phyloP scores from a whole-genome alignment of 371 early-diverging fungal genomes.

The Zychaea mexicana region DNA sequence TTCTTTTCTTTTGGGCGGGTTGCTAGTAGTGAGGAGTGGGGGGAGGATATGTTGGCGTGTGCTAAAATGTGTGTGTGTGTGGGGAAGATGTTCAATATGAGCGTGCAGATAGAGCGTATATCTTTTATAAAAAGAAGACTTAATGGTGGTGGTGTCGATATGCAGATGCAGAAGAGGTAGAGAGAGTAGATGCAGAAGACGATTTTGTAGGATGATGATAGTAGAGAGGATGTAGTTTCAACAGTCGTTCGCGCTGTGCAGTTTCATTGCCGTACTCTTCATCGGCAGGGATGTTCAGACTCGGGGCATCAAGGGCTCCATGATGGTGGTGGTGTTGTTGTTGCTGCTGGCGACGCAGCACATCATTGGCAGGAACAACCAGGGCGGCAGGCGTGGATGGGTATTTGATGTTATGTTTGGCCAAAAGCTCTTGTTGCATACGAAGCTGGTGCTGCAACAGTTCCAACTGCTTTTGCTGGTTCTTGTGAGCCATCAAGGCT shows the following conservation, averaged over 20 bases:
- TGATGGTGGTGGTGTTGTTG: too few species aligned
- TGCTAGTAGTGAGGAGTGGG: too few species aligned
- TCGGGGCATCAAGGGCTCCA: constrained; percentile 13
- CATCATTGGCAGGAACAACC: constrained; percentile 15
- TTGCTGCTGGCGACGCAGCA: too few species aligned
- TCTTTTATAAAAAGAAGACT: background rate
- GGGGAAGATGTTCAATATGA: background rate
- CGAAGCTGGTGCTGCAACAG: constrained; percentile 24
- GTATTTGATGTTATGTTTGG: constrained; percentile 21
- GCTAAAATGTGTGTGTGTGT: too few species aligned
- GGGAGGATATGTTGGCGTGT: background rate
- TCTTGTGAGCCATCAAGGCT: constrained; percentile 47
- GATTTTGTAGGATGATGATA: constrained; percentile 5
- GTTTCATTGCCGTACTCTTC: constrained; percentile 20
- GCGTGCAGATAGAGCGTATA: background rate
- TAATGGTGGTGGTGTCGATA: constrained; percentile 4
- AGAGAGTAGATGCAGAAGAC: background rate
- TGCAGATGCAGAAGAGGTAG: constrained; percentile 1
- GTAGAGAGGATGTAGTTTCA: constrained; percentile 16
- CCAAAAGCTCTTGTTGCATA: constrained; percentile 35
- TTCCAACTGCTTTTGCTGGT: constrained; percentile 35
- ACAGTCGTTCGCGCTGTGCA: constrained; percentile 28
- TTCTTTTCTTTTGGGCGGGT: too few species aligned
- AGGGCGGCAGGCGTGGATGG: constrained; percentile 11
- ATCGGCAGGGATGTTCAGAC: constrained; percentile 36